These are phyloP conservation scores for Leccinum obscurum DNA, from an alignment of 768 basidiomycete species.

Conservation along the genomic window DNA sequence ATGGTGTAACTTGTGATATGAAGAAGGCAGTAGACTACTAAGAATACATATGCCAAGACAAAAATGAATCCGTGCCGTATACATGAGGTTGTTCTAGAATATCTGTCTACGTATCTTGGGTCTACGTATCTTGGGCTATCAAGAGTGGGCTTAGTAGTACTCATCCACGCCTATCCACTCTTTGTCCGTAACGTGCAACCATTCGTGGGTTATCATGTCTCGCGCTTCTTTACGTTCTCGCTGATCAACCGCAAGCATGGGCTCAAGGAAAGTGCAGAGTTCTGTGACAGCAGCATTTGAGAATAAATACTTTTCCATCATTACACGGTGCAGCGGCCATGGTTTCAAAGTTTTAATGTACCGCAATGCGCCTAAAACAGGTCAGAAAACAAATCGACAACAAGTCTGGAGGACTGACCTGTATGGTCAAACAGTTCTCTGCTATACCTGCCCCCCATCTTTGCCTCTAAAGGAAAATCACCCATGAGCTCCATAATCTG, in stretches of 20 bases:
- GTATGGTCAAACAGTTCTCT: constrained; percentile 80
- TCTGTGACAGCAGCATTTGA: constrained; percentile 53
- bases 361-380: constrained; percentile 55
- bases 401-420: constrained; percentile 41
- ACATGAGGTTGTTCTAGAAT: constrained; percentile 8
- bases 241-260: constrained; percentile 75
- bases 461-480: constrained; percentile 68
- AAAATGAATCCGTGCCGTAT: neutral
- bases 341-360: constrained; percentile 75
- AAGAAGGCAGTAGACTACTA: neutral
- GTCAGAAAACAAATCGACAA: constrained; percentile 7
- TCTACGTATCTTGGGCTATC: constrained; percentile 13
- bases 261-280: constrained; percentile 67
- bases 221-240: constrained; percentile 66
- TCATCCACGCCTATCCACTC: constrained; percentile 28
- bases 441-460: constrained; percentile 83
- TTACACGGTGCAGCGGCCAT: constrained; percentile 81
- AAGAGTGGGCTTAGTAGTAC: constrained; percentile 25
- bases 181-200: constrained; percentile 53
- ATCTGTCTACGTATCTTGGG: constrained; percentile 8
- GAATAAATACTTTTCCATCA: constrained; percentile 87
- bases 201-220: constrained; percentile 73
- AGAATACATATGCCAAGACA: constrained; percentile 10
- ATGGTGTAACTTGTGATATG: neutral
- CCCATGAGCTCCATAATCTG: constrained; percentile 92